These are phyloP conservation scores for Citrus australasica DNA, from an alignment of 345 rosid genomes.

Conservation along the genomic window DNA sequence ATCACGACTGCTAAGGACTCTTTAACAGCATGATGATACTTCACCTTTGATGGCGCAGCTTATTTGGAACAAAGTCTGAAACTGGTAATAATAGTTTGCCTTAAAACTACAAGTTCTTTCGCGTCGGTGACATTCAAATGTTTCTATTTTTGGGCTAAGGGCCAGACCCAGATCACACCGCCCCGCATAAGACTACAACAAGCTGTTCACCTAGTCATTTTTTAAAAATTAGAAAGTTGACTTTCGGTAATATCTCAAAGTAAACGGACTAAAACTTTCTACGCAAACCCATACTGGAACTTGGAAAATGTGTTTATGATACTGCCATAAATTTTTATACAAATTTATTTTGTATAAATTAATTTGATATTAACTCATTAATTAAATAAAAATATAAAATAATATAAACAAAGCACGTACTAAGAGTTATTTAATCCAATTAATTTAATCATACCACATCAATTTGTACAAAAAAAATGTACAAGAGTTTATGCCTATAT, in stretches of 20 bases:
- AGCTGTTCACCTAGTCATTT: background rate
- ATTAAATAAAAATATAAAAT: no score
- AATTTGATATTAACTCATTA: no score
- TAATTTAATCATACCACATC: no score
- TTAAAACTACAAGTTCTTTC: background rate
- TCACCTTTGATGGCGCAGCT: background rate
- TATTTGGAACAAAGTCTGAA: background rate
- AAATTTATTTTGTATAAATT: no score
- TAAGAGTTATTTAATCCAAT: no score
- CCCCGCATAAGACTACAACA: background rate
- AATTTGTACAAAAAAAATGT: no score
- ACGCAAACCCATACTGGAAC: background rate
- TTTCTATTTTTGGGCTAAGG: background rate
- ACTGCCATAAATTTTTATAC: rapidly evolving
- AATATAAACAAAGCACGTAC: no score
- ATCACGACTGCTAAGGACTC: no score
- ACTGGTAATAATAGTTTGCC: background rate
- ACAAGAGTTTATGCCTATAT: rapidly evolving
- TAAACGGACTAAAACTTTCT: background rate
- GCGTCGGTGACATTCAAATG: background rate
- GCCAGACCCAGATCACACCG: background rate
- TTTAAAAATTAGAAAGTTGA: background rate
- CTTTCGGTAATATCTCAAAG: background rate
- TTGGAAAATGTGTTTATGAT: no score
- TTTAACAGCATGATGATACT: background rate